Evolutionary conservation across 441 rosid genomes (phyloP).

Genomic region (Adansonia grandidieri): DNA sequence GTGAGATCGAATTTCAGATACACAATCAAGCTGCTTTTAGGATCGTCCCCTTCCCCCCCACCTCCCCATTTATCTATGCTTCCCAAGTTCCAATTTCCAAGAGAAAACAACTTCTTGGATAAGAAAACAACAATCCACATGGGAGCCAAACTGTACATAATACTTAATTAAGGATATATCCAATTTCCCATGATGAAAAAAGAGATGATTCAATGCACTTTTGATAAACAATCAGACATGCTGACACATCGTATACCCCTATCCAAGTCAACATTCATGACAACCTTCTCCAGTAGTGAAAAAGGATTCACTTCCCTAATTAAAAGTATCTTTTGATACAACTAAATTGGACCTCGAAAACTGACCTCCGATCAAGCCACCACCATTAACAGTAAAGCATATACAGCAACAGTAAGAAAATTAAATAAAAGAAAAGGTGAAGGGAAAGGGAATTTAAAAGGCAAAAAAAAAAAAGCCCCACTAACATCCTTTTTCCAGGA

Average conservation of each 20-base stretch:
- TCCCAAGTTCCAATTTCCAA: constrained; percentile 2
- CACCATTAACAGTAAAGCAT: background rate
- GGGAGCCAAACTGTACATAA: constrained; percentile 16
- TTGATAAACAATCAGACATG: constrained; percentile 23
- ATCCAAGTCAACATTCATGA: constrained; percentile 36
- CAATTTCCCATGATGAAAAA: constrained; percentile 21
- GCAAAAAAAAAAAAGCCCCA: background rate
- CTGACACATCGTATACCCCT: constrained; percentile 41
- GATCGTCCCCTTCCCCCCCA: too few species aligned
- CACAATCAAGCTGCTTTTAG: background rate
- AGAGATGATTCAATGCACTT: constrained; percentile 25
- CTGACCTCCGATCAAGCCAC: background rate
- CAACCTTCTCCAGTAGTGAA: background rate
- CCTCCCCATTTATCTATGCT: background rate
- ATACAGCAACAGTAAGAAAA: background rate
- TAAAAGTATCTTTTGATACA: constrained; percentile 11
- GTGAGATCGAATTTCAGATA: too few species aligned
- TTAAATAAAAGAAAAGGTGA: background rate
- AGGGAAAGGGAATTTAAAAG: background rate
- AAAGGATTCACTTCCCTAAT: background rate
- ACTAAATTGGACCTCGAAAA: background rate
- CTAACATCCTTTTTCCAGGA: background rate
- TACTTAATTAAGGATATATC: background rate
- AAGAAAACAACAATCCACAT: constrained; percentile 36
- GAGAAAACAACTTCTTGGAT: constrained; percentile 20